Evolutionary conservation across 108 stramenopile genomes (phyloP), one percentile per base, ranked within the genome.

Genomic region (Pseudonitzschia pungens): DNA sequence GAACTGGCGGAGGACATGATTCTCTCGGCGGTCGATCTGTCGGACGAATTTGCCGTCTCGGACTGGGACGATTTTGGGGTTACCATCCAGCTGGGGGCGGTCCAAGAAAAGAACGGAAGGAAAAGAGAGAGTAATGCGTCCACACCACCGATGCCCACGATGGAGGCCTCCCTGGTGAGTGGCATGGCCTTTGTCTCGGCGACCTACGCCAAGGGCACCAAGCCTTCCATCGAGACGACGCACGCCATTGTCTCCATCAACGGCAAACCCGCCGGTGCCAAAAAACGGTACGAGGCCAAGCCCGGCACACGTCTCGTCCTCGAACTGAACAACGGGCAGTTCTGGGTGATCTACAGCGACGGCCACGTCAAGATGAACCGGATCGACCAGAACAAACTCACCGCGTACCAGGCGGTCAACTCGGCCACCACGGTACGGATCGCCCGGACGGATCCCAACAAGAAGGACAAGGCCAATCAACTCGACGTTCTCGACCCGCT

Each of bases 161-260:
- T 68, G 36, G 24, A 21, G 1, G 9, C 67, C 15, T 22, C 36
- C 43, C 50, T 68, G 22, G 67, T 68, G 36, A 68, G 44, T 2
- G 67, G 67, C 36, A 68, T 68, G 67, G 44, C 67, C 7, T 68
- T 45, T 50, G 67, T 68, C 24, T 48, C 44, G 18, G 67, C 67
- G 18, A 43, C 36, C 22, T 68, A 68, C 22, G 31, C 8, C 10
- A 2, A 1, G 16, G 67, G 67, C 10, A 42, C 42, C 18, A 68
- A 15, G 21, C 67, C 67, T 9, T 4, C 4, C 16, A 36, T 68
- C 42, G 29, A 43, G 45, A 48, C 43, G 7, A 4, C 4, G 5
- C 67, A 68, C 50, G 44, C 10, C 6, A 44, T 68, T 12, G 4
- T 40, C 10, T 43, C 67, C 1, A 31, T 51, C 14, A 14, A 51